phyloP scores from a whole-genome alignment of 2,329 filamentous ascomycete genomes.

The Pseudofabraea citricarpa region DNA sequence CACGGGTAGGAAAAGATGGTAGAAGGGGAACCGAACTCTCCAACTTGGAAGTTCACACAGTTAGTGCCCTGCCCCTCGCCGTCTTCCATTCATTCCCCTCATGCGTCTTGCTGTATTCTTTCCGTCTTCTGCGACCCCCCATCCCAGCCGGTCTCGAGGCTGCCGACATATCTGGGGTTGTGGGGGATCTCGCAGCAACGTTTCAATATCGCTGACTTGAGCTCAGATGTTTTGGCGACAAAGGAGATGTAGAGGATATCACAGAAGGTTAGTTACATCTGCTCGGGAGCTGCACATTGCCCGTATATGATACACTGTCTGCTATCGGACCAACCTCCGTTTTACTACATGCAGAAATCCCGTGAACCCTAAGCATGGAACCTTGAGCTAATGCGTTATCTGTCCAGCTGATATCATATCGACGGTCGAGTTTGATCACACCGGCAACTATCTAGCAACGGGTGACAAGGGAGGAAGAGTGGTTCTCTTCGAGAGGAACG shows the following conservation, averaged over 20 bases:
- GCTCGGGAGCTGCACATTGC: too few relatives aligned
- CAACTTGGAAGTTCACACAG: slow-evolving; percentile 99
- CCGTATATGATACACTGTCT: too few relatives aligned
- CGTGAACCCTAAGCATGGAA: too few relatives aligned
- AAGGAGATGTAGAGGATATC: slow-evolving; percentile 82
- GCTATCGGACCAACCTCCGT: too few relatives aligned
- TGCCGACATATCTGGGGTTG: too few relatives aligned
- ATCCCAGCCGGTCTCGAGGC: too few relatives aligned
- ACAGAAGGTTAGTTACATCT: slow-evolving; percentile 27
- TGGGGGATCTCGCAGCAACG: too few relatives aligned
- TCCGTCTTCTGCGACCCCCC: too few relatives aligned
- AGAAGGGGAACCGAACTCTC: slow-evolving; percentile 88
- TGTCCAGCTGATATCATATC: slow-evolving; percentile 79
- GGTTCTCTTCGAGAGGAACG: slow-evolving; percentile 86
- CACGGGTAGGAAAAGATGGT: slow-evolving; percentile 68
- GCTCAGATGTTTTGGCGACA: slow-evolving; percentile 94
- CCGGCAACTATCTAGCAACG: slow-evolving; percentile 84
- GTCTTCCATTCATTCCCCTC: slow-evolving; percentile 1
- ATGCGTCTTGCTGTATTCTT: too few relatives aligned
- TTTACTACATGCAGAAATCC: too few relatives aligned
- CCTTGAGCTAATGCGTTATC: slow-evolving; percentile 16
- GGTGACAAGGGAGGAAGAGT: slow-evolving; percentile 84
- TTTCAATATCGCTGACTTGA: slow-evolving; percentile 18
- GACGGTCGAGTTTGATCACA: slow-evolving; percentile 86
- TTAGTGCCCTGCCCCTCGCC: slow-evolving; percentile 21